These are phyloP conservation scores for Phlyctochytrium bullatum DNA, from an alignment of 192 early-diverging fungal species.

Conservation along the genomic window DNA sequence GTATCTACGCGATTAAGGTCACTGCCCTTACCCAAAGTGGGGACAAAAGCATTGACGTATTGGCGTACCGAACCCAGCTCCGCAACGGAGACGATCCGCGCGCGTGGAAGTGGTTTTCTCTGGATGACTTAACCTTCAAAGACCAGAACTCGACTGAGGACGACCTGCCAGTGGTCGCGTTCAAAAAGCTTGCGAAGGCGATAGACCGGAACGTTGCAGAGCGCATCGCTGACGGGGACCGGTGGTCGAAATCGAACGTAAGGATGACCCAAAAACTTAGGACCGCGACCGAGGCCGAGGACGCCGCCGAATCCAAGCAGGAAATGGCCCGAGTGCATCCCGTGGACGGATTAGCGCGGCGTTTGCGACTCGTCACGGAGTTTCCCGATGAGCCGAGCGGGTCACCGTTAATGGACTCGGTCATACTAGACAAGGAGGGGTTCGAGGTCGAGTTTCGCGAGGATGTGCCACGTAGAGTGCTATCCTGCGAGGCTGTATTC, in stretches of 20 bases:
- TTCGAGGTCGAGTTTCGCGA: not conserved
- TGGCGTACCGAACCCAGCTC: not conserved
- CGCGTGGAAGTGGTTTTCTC: not conserved
- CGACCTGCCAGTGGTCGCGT: not conserved
- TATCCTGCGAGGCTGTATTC: not conserved
- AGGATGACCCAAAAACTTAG: no score
- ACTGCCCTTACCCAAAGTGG: not conserved
- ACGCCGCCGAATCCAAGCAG: no score
- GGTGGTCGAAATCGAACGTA: not conserved
- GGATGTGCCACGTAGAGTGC: not conserved
- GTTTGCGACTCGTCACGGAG: not conserved
- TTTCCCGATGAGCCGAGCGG: not conserved
- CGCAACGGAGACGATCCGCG: not conserved
- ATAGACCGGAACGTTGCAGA: not conserved
- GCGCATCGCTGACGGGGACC: not conserved
- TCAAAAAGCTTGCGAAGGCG: not conserved
- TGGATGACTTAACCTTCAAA: not conserved
- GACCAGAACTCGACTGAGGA: not conserved
- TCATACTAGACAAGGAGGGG: not conserved
- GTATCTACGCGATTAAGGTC: not conserved
- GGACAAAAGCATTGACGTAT: not conserved
- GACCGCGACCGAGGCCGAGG: no score
- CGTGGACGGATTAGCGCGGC: not conserved
- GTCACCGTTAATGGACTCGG: not conserved
- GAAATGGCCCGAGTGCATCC: no score